phyloP scores from a whole-genome alignment of 768 basidiomycete species.

The Leccinum fibrillosum region DNA sequence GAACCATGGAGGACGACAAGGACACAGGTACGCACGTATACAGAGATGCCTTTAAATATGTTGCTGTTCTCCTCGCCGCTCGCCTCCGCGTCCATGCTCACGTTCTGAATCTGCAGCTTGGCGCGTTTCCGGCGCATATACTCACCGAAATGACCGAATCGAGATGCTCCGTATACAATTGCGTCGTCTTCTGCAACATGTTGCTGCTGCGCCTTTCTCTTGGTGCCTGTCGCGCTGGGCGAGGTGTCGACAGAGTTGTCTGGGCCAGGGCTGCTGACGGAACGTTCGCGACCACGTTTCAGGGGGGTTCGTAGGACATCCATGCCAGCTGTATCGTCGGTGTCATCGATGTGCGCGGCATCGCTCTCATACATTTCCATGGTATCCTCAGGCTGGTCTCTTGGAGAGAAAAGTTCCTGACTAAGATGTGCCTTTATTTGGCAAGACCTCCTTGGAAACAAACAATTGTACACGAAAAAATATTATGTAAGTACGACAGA shows the following conservation, averaged over 20 bases:
- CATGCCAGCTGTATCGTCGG: slow-evolving; percentile 13
- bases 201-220: slow-evolving; percentile 17
- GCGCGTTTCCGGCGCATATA: slow-evolving; percentile 91
- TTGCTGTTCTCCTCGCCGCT: slow-evolving; percentile 31
- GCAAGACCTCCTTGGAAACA: background rate
- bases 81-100: slow-evolving; percentile 30
- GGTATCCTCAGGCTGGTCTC: background rate
- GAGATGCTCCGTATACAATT: slow-evolving; percentile 69
- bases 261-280: slow-evolving; percentile 9
- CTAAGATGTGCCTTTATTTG: slow-evolving; percentile 9
- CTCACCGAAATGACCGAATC: slow-evolving; percentile 81
- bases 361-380: slow-evolving; percentile 24
- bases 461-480: background rate
- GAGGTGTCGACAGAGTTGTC: background rate
- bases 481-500: background rate
- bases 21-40: slow-evolving; percentile 64
- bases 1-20: background rate
- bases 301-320: slow-evolving; percentile 34
- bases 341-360: slow-evolving; percentile 8
- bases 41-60: slow-evolving; percentile 71
- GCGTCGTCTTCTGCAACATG: slow-evolving; percentile 31
- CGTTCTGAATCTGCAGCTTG: slow-evolving; percentile 84
- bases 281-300: slow-evolving; percentile 35
- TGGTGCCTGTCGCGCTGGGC: slow-evolving; percentile 7
- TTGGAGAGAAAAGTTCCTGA: slow-evolving; percentile 6